Evolutionary conservation across 352 stramenopile species (phyloP), one percentile per base, ranked within the genome.

Genomic region (Achlya hypogyna): DNA sequence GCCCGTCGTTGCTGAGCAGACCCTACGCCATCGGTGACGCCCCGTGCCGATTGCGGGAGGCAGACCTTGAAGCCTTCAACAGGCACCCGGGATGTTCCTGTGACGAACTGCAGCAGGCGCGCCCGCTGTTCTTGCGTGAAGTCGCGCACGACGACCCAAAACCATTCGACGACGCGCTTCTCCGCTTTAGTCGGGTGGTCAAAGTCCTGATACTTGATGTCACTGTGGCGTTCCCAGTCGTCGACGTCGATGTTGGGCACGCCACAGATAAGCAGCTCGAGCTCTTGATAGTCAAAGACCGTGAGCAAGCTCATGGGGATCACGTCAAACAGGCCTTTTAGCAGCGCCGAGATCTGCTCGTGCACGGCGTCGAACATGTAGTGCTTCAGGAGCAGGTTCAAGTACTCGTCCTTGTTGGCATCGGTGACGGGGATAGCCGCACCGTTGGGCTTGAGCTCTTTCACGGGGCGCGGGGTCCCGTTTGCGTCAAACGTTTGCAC

Each of bases 1-100:
- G 80, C 3, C 84, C 84, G 54, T 91, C 84, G 67, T 89, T 84
- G 62, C 82, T 89, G 10, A 91, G 68, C 34, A 91, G 52, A 18
- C 78, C 82, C 54, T 64, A 64, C 12, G 14, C 6, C 54, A 45
- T 8, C 5, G 31, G 18, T 32, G n/a, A 14, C 12, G 12, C 8
- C 12, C 12, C 12, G 16, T 49, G 16, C 6, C 10, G 12, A 0
- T 60, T 12, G 40, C 87, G 73, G 86, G 96, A 96, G 45, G 87
- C 89, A 65, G 93, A 87, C 77, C 69, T 91, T 89, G 79, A 99
- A 99, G 20, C 97, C 97, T 72, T 98, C 88, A 29, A 98, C 85
- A 5, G 97, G 97, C 0, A 97, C 86, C 8, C 87, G 84, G 49
- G 81, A 91, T 0, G 84, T 95, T 35, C 91, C 90, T 0, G 91